Evolutionary conservation across 148 eudicot genomes (phyloP).

Genomic region (Rhododendron griersonianum): DNA sequence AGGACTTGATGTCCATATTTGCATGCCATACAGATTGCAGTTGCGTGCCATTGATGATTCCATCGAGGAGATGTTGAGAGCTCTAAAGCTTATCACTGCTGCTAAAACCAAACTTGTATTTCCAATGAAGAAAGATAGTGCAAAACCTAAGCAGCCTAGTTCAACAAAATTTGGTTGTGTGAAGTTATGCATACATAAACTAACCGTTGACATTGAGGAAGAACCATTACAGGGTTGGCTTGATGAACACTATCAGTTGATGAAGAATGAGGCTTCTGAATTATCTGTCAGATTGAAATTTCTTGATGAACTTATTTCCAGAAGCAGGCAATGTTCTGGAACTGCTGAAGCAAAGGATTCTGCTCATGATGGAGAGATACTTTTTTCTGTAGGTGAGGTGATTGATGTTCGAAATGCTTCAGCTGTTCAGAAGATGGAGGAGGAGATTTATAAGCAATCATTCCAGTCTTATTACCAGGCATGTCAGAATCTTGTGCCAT

Average conservation of each 20-base stretch:
- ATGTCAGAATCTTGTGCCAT: slow-evolving; percentile 65
- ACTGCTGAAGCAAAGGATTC: slow-evolving; percentile 51
- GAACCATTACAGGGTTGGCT: slow-evolving; percentile 99
- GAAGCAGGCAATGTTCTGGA: slow-evolving; percentile 35
- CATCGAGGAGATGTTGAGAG: slow-evolving; percentile 89
- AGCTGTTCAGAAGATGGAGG: slow-evolving; percentile 53
- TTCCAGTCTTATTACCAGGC: slow-evolving; percentile 72
- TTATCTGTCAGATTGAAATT: slow-evolving; percentile 79
- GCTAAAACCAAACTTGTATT: slow-evolving; percentile 58
- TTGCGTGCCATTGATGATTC: slow-evolving; percentile 97
- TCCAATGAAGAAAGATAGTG: slow-evolving; percentile 53
- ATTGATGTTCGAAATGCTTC: slow-evolving; percentile 59
- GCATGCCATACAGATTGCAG: slow-evolving; percentile 86
- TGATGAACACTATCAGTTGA: slow-evolving; percentile 82
- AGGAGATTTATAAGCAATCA: slow-evolving; percentile 73
- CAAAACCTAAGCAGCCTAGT: slow-evolving; percentile 58
- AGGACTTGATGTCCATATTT: slow-evolving; percentile 85
- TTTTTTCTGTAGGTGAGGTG: slow-evolving; percentile 42
- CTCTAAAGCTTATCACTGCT: slow-evolving; percentile 75
- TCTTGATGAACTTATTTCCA: slow-evolving; percentile 61
- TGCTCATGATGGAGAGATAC: slow-evolving; percentile 26
- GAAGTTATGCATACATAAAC: slow-evolving; percentile 68
- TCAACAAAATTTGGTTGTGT: slow-evolving; percentile 64
- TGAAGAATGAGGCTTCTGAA: slow-evolving; percentile 90
- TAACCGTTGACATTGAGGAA: slow-evolving; percentile 88